These are phyloP conservation scores for Arthrocladium fulminans DNA, from an alignment of 2,329 filamentous ascomycete genomes.

Conservation along the genomic window DNA sequence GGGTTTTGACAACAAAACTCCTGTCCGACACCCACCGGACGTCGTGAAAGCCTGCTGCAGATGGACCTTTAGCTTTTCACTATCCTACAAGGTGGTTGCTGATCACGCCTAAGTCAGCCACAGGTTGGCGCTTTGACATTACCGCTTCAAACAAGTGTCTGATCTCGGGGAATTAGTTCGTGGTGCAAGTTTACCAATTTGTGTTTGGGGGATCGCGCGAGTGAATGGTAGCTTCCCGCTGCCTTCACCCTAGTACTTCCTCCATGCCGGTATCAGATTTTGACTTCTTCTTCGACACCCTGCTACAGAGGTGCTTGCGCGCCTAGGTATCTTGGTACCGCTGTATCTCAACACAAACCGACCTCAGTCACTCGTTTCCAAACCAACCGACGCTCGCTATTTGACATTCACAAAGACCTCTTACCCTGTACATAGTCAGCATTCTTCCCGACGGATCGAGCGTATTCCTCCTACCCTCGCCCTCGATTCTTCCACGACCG, in stretches of 20 bases:
- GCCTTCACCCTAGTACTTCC: not conserved
- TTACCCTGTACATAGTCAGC: not conserved
- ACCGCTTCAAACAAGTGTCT: not conserved
- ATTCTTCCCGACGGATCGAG: not conserved
- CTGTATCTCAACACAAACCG: not conserved
- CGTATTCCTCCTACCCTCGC: not conserved
- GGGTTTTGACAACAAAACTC: not conserved
- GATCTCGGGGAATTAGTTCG: not conserved
- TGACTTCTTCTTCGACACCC: not conserved
- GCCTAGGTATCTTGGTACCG: not conserved
- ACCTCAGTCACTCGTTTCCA: slow-evolving; percentile 8
- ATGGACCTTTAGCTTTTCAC: not conserved
- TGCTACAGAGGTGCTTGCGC: slow-evolving; percentile 5
- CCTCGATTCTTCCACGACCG: not conserved
- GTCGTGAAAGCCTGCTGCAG: not conserved
- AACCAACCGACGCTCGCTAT: slow-evolving; percentile 1
- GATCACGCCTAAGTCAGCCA: slow-evolving; percentile 1
- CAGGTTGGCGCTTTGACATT: not conserved
- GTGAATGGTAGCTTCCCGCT: not conserved
- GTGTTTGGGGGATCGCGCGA: not conserved
- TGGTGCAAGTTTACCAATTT: not conserved
- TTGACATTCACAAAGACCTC: not conserved
- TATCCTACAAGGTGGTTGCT: not conserved
- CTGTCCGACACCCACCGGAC: not conserved
- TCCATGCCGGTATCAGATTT: not conserved